Conservation (phyloP, 441 rosid genomes). For the Erodium moschatum region DNA sequence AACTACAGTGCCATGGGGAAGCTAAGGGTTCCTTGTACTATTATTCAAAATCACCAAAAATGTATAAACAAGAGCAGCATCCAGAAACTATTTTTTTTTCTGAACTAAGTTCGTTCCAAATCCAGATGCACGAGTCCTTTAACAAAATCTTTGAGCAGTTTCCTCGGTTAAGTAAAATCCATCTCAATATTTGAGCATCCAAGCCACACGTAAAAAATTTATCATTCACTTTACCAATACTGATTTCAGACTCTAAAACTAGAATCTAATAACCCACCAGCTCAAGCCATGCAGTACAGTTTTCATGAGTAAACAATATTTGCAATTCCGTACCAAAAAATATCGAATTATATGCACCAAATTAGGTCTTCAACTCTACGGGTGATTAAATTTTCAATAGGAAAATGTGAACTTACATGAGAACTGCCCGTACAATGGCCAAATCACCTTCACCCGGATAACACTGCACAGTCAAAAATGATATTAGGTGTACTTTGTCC, state of each 20-base stretch:
- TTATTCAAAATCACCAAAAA: background rate
- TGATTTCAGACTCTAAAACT: background rate
- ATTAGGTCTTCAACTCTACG: background rate
- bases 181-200: background rate
- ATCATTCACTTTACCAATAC: background rate
- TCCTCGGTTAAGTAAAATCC: background rate
- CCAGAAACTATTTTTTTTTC: background rate
- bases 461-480: slow-evolving; percentile 50
- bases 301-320: too few relatives aligned
- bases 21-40: background rate
- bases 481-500: slow-evolving; percentile 16
- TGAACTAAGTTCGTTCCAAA: background rate
- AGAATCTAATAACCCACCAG: background rate
- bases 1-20: background rate
- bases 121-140: background rate
- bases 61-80: background rate
- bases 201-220: background rate
- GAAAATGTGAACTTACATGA: slow-evolving; percentile 42
- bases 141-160: background rate
- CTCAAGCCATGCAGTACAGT: background rate
- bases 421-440: slow-evolving; percentile 71
- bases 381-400: background rate
- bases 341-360: background rate
- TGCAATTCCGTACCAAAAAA: background rate
- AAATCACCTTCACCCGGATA: slow-evolving; percentile 97